Evolutionary conservation across 768 basidiomycete genomes (phyloP), one percentile per base, ranked within the genome.

Genomic region (Rhodotorula diobovata): DNA sequence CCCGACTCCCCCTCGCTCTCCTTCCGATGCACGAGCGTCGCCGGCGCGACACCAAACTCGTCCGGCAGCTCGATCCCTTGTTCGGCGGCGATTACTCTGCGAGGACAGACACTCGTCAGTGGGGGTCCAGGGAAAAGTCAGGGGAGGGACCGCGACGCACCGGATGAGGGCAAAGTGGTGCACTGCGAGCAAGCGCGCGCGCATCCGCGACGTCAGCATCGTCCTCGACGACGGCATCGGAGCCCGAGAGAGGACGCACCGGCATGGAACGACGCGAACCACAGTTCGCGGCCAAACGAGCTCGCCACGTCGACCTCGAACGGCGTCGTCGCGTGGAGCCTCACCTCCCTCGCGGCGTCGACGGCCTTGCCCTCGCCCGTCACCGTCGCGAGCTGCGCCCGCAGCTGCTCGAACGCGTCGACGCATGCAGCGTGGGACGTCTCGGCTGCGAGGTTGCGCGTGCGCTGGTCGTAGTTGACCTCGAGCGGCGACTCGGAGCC

Each of bases 11-110:
- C n/a, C 25, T 35, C 35, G 21, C 63, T 53, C 12, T 69, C 48
- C 23, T 59, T 41, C 20, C 72, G 68, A 59, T 63, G 61, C 30
- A 55, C 56, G 37, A 73, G 58, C 11, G 77, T 77, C 18, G 70
- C 57, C 12, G 77, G 77, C 2, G 77, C 77, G 45, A 77, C 77
- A 50, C 77, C 77, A 35, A 77, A 77, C 37, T 75, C 68, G 20
- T 66, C 48, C 16, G 68, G 53, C 16, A 73, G 63, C 11, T 23
- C 23, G 30, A 77, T 43, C 25, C 63, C 61, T 1, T 73, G 59
- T 46, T 77, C 77, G 9, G 68, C 56, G 5, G 66, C 70, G 39
- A 77, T 70, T 21, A 74, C 72, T 20, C 63, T 66, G 56, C 37
- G 41, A 8, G 16, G 30, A 28, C 0, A 9, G 20, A 9, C 25